Conservation (phyloP, 768 basidiomycete species). For the Pulveroboletus sp. region DNA sequence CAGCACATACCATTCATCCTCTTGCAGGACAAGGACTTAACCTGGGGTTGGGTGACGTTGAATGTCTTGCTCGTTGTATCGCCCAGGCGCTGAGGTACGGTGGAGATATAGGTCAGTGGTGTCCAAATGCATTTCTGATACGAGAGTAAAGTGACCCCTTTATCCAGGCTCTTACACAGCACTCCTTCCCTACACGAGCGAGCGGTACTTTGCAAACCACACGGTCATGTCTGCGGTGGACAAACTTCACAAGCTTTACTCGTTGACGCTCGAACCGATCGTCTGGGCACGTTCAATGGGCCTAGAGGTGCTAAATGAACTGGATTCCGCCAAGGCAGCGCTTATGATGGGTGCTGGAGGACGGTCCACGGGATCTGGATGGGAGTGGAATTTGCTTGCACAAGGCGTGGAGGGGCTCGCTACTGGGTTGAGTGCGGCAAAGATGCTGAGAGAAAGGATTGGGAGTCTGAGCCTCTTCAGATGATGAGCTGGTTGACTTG, state of each 20-base stretch:
- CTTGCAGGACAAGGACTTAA: conserved; percentile 96
- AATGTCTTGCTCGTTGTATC: conserved; percentile 64
- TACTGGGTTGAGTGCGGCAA: conserved; percentile 31
- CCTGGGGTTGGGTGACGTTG: conserved; percentile 84
- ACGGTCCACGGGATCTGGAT: conserved; percentile 24
- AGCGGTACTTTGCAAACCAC: conserved; percentile 85
- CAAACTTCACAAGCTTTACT: conserved; percentile 86
- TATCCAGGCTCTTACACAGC: conserved; percentile 67
- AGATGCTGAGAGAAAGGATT: conserved; percentile 23
- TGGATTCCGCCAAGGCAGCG: conserved; percentile 75
- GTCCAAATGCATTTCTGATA: background rate
- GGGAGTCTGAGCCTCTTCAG: conserved; percentile 3
- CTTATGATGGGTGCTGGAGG: conserved; percentile 80
- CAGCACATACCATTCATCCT: conserved; percentile 92
- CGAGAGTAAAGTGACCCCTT: background rate
- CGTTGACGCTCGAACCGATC: conserved; percentile 56
- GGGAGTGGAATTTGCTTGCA: conserved; percentile 33
- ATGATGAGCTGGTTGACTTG: background rate
- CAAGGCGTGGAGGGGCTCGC: conserved; percentile 44
- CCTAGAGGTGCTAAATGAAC: conserved; percentile 86
- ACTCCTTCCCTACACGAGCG: conserved; percentile 70
- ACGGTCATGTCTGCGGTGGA: conserved; percentile 79
- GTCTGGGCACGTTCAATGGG: conserved; percentile 89
- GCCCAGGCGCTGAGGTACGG: conserved; percentile 53
- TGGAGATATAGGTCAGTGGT: conserved; percentile 71